Evolutionary conservation across 495 filamentous ascomycete genomes (phyloP), one percentile per base, ranked within the genome.

Genomic region (Penicillium silybi): DNA sequence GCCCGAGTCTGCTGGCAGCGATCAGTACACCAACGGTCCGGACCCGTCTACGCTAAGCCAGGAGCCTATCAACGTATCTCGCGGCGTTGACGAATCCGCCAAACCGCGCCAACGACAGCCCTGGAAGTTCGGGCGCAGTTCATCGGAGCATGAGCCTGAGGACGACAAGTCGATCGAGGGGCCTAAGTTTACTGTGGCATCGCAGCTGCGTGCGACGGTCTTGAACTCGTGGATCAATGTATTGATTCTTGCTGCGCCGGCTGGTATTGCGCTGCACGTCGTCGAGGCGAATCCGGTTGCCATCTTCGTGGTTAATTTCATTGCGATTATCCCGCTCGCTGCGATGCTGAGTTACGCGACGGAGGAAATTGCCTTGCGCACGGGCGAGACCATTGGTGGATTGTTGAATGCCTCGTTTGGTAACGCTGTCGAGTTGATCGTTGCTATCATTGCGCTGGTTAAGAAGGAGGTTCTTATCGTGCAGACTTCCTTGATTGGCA

Each of bases 391-490:
- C 5, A 67, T 95, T 25, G 91, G 91, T 49, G 91, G 91, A 26
- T 71, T 97, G 26, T 69, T 96, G 20, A 96, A 96, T 63, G 92
- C 91, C 20, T 83, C 85, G 19, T 95, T 96, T 64, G 91, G 67
- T 41, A 97, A 96, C 60, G 92, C 92, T 5, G 90, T 96, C 50
- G 92, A 97, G 64, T 65, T 96, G 54, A 97, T 97, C 54, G 87
- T 97, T 34, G 85, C 89, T 16, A 85, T 97, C 57, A 85, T 96
- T 43, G 90, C 90, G 0, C 72, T 97, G 35, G 69, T 77, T 18
- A 72, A 92, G 45, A 64, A 77, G 32, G 77, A 97, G 69, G 80
- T 95, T 22, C 74, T 87, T 37, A 95, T 97, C 58, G 92, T 96
- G 3, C 88, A 96, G 67, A 95, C 92, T 1, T 97, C 92, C 2